These are phyloP conservation scores for Taphrina confusa DNA, from an alignment of 1,139 yeast genomes.

Conservation along the genomic window DNA sequence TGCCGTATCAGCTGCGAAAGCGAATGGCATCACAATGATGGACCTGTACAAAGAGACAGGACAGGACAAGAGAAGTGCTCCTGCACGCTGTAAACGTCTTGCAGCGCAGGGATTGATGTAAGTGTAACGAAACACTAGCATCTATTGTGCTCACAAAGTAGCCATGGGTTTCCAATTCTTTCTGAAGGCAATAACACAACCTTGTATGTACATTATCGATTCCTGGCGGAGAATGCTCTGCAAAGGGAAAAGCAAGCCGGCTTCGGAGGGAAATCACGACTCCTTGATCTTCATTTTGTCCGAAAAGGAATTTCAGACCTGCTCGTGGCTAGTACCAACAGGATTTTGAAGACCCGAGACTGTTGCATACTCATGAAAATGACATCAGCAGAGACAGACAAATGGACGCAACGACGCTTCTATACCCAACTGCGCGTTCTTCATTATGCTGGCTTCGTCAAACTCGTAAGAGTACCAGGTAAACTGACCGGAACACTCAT, in stretches of 20 bases:
- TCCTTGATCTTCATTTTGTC: constrained; percentile 10
- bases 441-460: constrained; percentile 9
- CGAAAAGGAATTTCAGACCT: constrained; percentile 4
- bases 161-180: constrained; percentile 22
- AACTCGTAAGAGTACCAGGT: constrained; percentile 10
- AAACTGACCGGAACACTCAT: constrained; percentile 4
- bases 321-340: constrained; percentile 11
- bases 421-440: constrained; percentile 2
- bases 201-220: constrained; percentile 19
- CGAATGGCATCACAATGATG: constrained; percentile 9
- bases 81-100: constrained; percentile 16
- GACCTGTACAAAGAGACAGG: constrained; percentile 14
- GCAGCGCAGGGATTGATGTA: constrained; percentile 16
- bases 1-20: constrained; percentile 5
- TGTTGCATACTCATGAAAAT: constrained; percentile 5
- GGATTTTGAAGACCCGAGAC: constrained; percentile 2
- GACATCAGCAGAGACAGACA: background rate
- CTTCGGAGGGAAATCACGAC: background rate
- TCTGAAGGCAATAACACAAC: constrained; percentile 5
- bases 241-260: constrained; percentile 3
- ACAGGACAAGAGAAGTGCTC: constrained; percentile 33
- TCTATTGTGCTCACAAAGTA: background rate
- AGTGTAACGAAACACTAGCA: background rate
- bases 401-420: constrained; percentile 17
- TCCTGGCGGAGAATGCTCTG: constrained; percentile 12